Evolutionary conservation across 169 alveolate genomes (phyloP).

Genomic region (Fabrea salina): DNA sequence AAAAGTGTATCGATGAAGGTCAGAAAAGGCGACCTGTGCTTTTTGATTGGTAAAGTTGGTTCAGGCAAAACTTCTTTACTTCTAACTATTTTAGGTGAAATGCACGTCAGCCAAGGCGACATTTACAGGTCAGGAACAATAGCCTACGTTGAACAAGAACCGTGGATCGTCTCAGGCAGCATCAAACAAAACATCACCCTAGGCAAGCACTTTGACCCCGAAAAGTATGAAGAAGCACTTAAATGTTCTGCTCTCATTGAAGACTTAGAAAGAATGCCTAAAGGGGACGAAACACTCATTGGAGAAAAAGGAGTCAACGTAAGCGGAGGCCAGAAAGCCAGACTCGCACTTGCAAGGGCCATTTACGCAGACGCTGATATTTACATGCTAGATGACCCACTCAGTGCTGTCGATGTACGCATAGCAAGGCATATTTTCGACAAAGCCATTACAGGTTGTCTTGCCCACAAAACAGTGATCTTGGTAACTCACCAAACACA

Average conservation of each 20-base stretch:
- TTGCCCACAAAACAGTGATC: conserved; percentile 67
- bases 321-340: conserved; percentile 92
- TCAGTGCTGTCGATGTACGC: conserved; percentile 87
- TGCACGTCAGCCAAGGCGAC: neutral
- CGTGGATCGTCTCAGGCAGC: conserved; percentile 25
- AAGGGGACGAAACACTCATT: conserved; percentile 87
- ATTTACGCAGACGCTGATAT: conserved; percentile 83
- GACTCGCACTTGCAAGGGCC: conserved; percentile 91
- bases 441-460: conserved; percentile 56
- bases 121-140: neutral
- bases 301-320: conserved; percentile 89
- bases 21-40: conserved; percentile 61
- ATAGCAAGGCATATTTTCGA: conserved; percentile 82
- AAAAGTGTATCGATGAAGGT: conserved; percentile 50
- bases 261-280: conserved; percentile 76
- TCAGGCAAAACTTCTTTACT: conserved; percentile 68
- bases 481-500: conserved; percentile 81
- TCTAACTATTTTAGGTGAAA: conserved; percentile 18
- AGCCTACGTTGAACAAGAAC: conserved; percentile 28
- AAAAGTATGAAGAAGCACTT: conserved; percentile 61
- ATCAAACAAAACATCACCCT: conserved; percentile 18
- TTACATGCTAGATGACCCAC: conserved; percentile 85
- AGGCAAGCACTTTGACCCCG: conserved; percentile 34
- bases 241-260: conserved; percentile 53
- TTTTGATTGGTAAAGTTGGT: conserved; percentile 66